phyloP scores from a whole-genome alignment of 768 basidiomycete genomes.

The Tricholoma sp. region DNA sequence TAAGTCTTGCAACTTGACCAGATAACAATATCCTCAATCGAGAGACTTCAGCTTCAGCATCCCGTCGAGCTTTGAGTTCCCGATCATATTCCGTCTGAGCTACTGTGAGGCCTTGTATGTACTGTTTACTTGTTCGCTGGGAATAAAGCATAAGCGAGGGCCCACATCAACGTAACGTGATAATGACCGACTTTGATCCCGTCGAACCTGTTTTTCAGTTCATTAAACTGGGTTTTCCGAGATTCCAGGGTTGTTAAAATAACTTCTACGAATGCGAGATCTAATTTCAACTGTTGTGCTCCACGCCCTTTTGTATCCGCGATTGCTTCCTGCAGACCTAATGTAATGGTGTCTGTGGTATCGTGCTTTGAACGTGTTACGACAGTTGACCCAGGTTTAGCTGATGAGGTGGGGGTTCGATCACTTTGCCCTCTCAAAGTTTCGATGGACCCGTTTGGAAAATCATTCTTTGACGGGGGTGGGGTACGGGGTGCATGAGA shows the following conservation, averaged over 20 bases:
- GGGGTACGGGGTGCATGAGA: background rate
- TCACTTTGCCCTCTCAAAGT: background rate
- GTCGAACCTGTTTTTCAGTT: constrained; percentile 75
- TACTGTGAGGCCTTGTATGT: constrained; percentile 86
- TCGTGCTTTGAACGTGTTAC: constrained; percentile 27
- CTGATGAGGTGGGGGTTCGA: constrained; percentile 37
- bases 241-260: constrained; percentile 64
- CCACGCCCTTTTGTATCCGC: constrained; percentile 55
- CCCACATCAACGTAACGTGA: background rate
- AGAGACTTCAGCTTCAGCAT: constrained; percentile 90
- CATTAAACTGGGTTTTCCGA: constrained; percentile 51
- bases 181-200: constrained; percentile 72
- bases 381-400: constrained; percentile 32
- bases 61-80: constrained; percentile 81
- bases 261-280: constrained; percentile 66
- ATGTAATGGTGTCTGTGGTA: constrained; percentile 39
- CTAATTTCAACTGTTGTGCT: constrained; percentile 59
- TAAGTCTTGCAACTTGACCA: constrained; percentile 83
- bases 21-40: constrained; percentile 79
- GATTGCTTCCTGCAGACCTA: constrained; percentile 57
- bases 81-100: constrained; percentile 93
- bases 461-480: background rate
- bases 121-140: constrained; percentile 88
- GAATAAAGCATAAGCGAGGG: constrained; percentile 1
- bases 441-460: background rate